Evolutionary conservation across 768 basidiomycete genomes (phyloP).

Genomic region (Termitomyces sp.): DNA sequence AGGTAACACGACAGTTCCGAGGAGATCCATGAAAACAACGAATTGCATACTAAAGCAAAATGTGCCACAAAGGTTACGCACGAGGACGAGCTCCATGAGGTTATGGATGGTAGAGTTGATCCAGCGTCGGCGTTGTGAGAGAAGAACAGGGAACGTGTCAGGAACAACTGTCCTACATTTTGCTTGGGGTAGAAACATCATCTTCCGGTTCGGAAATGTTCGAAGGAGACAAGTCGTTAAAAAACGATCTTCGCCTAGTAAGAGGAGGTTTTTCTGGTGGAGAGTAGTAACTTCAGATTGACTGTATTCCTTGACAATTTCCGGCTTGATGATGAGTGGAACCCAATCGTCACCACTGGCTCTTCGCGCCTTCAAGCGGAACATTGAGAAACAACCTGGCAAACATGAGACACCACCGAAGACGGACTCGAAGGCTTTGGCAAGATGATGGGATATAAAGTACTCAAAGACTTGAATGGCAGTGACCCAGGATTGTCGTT

Average conservation of each 20-base stretch:
- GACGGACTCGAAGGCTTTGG: slow-evolving; percentile 98
- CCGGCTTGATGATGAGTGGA: slow-evolving; percentile 93
- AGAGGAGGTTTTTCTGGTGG: slow-evolving; percentile 95
- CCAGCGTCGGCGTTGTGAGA: slow-evolving; percentile 98
- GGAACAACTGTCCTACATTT: slow-evolving; percentile 94
- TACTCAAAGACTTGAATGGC: slow-evolving; percentile 98
- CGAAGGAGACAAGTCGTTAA: slow-evolving; percentile 93
- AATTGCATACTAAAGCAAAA: slow-evolving; percentile 99
- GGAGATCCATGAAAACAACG: slow-evolving; percentile 95
- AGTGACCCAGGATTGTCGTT: slow-evolving; percentile 97
- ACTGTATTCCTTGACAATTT: slow-evolving; percentile 96
- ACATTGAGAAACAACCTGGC: slow-evolving; percentile 99
- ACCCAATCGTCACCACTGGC: slow-evolving; percentile 93
- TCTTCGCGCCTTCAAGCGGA: slow-evolving; percentile 92
- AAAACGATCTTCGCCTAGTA: slow-evolving; percentile 99
- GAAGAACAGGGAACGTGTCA: slow-evolving; percentile 87
- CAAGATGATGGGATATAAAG: slow-evolving; percentile 97
- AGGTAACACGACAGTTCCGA: slow-evolving; percentile 90
- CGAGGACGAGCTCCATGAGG: slow-evolving; percentile 96
- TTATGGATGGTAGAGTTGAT: slow-evolving; percentile 99
- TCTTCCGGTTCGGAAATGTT: slow-evolving; percentile 97
- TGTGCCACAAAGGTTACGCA: slow-evolving; percentile 95
- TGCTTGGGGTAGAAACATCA: slow-evolving; percentile 99
- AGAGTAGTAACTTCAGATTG: slow-evolving; percentile 91
- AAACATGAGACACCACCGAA: slow-evolving; percentile 99